Conservation (phyloP, 169 alveolate genomes). For the Prorocentrum cordatum region DNA sequence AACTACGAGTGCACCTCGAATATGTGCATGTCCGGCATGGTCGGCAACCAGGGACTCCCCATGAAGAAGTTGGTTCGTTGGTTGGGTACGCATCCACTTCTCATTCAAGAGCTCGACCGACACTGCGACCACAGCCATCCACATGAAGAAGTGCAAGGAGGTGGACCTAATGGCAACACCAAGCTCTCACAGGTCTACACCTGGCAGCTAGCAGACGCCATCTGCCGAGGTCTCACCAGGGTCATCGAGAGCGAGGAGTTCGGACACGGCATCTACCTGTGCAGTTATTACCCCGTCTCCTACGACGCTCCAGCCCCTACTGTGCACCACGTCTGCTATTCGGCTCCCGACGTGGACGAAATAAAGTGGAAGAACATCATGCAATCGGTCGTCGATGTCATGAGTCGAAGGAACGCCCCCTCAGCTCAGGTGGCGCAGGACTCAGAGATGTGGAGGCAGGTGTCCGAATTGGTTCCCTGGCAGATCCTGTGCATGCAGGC, state of each 20-base stretch:
- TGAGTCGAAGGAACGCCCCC: not conserved
- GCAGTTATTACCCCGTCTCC: too few species aligned
- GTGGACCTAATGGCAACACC: not conserved
- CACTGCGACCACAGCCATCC: too few species aligned
- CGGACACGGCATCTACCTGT: not conserved
- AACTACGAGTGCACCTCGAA: too few species aligned
- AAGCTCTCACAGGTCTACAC: not conserved
- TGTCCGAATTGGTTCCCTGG: not conserved
- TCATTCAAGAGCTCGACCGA: too few species aligned
- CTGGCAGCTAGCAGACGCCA: not conserved
- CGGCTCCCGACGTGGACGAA: not conserved
- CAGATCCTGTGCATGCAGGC: not conserved
- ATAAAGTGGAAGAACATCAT: not conserved
- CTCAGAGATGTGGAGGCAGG: not conserved
- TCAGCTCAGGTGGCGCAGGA: not conserved
- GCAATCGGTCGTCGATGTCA: not conserved
- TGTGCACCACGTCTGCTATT: not conserved
- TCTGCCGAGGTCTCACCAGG: not conserved
- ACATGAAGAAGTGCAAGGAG: too few species aligned
- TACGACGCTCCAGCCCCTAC: too few species aligned
- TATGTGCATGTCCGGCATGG: too few species aligned
- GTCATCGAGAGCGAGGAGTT: not conserved
- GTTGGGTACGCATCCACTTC: too few species aligned
- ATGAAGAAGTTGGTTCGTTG: too few species aligned
- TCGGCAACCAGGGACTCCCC: too few species aligned